A percentile compares a stretch with the other conserved stretches of the same genome.
Conservation (phyloP, 345 rosid species). For the Lepidium sativum region DNA sequence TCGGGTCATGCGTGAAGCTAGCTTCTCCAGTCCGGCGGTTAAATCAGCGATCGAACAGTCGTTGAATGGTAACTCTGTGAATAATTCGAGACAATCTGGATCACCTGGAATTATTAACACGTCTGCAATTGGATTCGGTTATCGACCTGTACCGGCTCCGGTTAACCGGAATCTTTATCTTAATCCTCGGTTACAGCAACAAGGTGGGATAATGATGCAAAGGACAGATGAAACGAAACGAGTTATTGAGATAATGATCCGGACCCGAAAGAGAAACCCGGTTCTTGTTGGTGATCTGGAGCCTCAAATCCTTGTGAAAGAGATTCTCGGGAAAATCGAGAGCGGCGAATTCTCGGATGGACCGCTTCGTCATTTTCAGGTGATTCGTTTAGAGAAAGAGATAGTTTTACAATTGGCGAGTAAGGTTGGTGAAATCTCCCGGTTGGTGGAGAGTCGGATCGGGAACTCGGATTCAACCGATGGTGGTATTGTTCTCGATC, state of each 20-base stretch:
- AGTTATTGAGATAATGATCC: conserved; percentile 56
- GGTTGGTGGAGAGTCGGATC: conserved; percentile 44
- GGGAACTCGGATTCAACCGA: conserved; percentile 32
- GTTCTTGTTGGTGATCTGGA: conserved; percentile 84
- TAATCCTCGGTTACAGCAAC: conserved; percentile 74
- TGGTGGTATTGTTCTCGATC: conserved; percentile 61
- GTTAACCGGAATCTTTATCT: conserved; percentile 54
- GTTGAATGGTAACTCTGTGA: conserved; percentile 25
- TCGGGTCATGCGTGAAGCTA: conserved; percentile 95
- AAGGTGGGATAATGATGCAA: conserved; percentile 37
- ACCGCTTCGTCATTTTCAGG: conserved; percentile 43
- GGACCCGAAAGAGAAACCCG: conserved; percentile 68
- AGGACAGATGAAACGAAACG: conserved; percentile 57
- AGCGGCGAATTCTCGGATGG: conserved; percentile 57
- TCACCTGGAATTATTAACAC: conserved; percentile 30
- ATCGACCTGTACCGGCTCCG: conserved; percentile 34
- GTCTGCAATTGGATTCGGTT: conserved; percentile 49
- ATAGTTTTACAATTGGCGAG: conserved; percentile 28
- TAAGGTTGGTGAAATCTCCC: conserved; percentile 50
- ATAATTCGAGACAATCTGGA: conserved; percentile 18
- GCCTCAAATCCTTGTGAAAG: conserved; percentile 61
- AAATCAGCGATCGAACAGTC: conserved; percentile 90
- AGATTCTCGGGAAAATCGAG: conserved; percentile 53
- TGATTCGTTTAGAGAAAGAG: conserved; percentile 58
- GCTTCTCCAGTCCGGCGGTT: conserved; percentile 94